phyloP scores from a whole-genome alignment of 345 rosid species.

The Physaria fendleri region DNA sequence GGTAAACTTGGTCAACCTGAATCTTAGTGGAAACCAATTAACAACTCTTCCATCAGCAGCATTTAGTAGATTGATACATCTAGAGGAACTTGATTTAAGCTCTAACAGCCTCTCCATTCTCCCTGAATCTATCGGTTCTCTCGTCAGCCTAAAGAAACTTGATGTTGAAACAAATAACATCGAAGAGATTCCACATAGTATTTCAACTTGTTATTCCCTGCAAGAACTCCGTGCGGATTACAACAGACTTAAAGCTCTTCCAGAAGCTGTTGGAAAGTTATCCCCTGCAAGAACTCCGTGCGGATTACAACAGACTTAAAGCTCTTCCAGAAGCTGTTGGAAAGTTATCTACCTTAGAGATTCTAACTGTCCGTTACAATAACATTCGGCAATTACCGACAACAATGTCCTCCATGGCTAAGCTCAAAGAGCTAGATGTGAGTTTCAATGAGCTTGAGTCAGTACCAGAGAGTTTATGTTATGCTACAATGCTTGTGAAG shows the following conservation, averaged over 20 bases:
- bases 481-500: conserved; percentile 78
- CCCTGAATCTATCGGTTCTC: conserved; percentile 72
- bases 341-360: conserved; percentile 68
- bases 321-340: conserved; percentile 99
- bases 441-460: conserved; percentile 98
- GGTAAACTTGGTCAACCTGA: conserved; percentile 50
- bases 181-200: conserved; percentile 78
- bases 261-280: conserved; percentile 93
- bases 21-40: conserved; percentile 75
- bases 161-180: conserved; percentile 78
- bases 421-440: conserved; percentile 77
- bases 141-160: conserved; percentile 53
- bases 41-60: conserved; percentile 57
- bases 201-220: conserved; percentile 63
- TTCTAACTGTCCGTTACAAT: conserved; percentile 75
- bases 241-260: conserved; percentile 93
- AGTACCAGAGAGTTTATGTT: conserved; percentile 90
- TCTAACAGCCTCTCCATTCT: conserved; percentile 61
- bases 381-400: conserved; percentile 85
- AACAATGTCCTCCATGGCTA: conserved; percentile 73
- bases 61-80: conserved; percentile 51
- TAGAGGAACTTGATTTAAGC: conserved; percentile 83
- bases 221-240: conserved; percentile 80
- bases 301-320: conserved; percentile 86
- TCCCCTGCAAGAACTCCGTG: conserved; percentile 63